These are phyloP conservation scores for Dissophora ornata DNA, from an alignment of 192 early-diverging fungal species.

Conservation along the genomic window DNA sequence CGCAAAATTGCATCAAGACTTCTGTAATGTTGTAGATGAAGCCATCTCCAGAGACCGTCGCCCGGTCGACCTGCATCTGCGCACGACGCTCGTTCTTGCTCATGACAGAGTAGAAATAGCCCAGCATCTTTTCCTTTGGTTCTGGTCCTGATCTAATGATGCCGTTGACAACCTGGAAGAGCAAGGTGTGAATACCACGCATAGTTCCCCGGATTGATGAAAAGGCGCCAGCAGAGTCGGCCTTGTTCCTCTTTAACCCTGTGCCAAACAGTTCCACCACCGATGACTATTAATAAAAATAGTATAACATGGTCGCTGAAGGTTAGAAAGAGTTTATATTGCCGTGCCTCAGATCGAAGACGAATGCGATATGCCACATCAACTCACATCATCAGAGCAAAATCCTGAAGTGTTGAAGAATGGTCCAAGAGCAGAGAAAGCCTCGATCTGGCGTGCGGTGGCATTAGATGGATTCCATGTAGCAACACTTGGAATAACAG, in stretches of 20 bases:
- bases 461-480: slow-evolving; percentile 69
- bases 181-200: slow-evolving; percentile 63
- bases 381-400: slow-evolving; percentile 58
- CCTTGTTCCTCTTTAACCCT: slow-evolving; percentile 60
- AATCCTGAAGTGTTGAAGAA: slow-evolving; percentile 72
- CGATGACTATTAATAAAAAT: slow-evolving; percentile 47
- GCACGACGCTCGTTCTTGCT: slow-evolving; percentile 77
- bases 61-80: slow-evolving; percentile 82
- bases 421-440: slow-evolving; percentile 78
- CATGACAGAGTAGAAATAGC: slow-evolving; percentile 74
- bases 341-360: too few species aligned
- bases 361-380: too few species aligned
- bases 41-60: slow-evolving; percentile 83
- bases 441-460: slow-evolving; percentile 67
- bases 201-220: slow-evolving; percentile 68
- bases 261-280: slow-evolving; percentile 63
- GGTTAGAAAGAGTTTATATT: too few species aligned
- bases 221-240: slow-evolving; percentile 66
- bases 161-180: slow-evolving; percentile 64
- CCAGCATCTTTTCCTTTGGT: slow-evolving; percentile 67
- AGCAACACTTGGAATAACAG: slow-evolving; percentile 58
- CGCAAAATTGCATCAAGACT: slow-evolving; percentile 75
- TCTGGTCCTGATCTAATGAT: slow-evolving; percentile 76
- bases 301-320: too few species aligned
- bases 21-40: slow-evolving; percentile 83